These are phyloP conservation scores for Styphnolobium japonicum DNA, from an alignment of 306 rosid species.

Conservation along the genomic window DNA sequence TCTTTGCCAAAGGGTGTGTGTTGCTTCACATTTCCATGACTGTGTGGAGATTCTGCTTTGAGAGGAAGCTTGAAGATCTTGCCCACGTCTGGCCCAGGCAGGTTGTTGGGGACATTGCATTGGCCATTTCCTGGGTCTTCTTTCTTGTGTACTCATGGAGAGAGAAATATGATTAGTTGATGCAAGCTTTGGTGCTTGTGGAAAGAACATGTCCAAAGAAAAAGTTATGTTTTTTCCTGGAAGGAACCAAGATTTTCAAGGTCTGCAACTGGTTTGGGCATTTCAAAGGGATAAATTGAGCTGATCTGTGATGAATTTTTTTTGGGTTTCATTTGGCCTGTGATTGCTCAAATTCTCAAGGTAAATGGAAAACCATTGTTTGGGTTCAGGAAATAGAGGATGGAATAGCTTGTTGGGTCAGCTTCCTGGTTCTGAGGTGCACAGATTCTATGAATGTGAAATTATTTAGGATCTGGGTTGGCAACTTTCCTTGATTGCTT, in stretches of 20 bases:
- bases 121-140: constrained; percentile 64
- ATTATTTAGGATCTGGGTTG: background rate
- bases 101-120: constrained; percentile 54
- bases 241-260: background rate
- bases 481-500: background rate
- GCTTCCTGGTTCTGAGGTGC: background rate
- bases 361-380: background rate
- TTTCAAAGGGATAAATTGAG: background rate
- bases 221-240: background rate
- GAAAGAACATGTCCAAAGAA: background rate
- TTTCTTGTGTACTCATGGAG: constrained; percentile 71
- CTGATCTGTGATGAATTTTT: background rate
- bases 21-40: constrained; percentile 65
- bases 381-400: background rate
- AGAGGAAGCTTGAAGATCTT: constrained; percentile 59
- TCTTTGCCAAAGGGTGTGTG: constrained; percentile 62
- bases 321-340: background rate
- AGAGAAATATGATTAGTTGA: constrained; percentile 69
- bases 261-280: background rate
- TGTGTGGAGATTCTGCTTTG: constrained; percentile 60
- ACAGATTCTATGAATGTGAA: background rate
- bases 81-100: constrained; percentile 68
- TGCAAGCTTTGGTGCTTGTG: background rate
- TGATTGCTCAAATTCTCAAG: background rate
- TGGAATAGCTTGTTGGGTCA: background rate